Percentiles rank a stretch among this genome's conserved stretches.
phyloP scores from a whole-genome alignment of 768 basidiomycete genomes.

The Myochromella boudieri region DNA sequence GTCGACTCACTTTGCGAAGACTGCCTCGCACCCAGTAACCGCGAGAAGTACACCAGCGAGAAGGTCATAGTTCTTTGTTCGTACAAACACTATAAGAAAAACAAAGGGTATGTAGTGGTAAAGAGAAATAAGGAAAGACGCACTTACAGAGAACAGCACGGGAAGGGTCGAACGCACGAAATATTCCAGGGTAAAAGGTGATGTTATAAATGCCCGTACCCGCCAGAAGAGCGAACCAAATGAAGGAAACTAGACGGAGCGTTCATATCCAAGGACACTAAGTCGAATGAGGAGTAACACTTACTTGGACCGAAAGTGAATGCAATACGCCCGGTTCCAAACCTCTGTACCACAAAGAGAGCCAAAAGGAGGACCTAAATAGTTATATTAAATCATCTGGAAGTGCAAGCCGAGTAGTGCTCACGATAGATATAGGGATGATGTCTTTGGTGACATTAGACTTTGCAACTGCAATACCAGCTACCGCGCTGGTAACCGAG shows the following conservation, averaged over 20 bases:
- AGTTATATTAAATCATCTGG: neutral
- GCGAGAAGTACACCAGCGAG: conserved; percentile 65
- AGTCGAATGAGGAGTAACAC: neutral
- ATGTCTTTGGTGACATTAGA: conserved; percentile 45
- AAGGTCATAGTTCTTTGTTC: conserved; percentile 59
- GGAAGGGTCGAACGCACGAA: conserved; percentile 67
- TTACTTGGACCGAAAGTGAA: conserved; percentile 49
- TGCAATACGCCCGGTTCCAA: conserved; percentile 56
- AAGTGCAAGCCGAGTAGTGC: conserved; percentile 11
- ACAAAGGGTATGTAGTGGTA: neutral
- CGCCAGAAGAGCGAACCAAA: conserved; percentile 56
- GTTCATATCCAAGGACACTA: neutral
- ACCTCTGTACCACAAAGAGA: conserved; percentile 58
- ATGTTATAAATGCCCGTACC: conserved; percentile 61
- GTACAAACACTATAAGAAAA: conserved; percentile 51
- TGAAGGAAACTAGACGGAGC: conserved; percentile 41
- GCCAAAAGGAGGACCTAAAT: conserved; percentile 50
- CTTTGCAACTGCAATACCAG: conserved; percentile 65
- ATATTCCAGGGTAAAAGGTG: conserved; percentile 52
- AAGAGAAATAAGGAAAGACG: neutral
- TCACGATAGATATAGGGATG: conserved; percentile 58
- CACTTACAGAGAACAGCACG: conserved; percentile 59
- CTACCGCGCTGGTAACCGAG: conserved; percentile 66
- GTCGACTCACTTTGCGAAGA: conserved; percentile 59
- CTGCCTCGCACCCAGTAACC: conserved; percentile 69